Conservation (phyloP, 345 rosid species). For the Clausena lansium region DNA sequence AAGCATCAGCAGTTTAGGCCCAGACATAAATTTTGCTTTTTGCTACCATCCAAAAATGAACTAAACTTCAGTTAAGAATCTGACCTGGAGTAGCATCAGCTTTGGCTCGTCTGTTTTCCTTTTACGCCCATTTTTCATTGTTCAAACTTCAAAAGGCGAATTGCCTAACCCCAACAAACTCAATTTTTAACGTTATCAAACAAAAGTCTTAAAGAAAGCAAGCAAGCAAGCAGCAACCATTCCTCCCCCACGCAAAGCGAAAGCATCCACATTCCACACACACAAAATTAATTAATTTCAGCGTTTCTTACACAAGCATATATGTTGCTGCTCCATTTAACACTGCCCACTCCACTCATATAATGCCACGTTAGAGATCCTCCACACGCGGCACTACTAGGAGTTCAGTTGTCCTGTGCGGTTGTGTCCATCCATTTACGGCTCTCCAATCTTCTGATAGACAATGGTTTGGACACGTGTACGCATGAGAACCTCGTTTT, state of each 20-base stretch:
- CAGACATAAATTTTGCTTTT: not conserved
- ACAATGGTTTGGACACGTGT: not conserved
- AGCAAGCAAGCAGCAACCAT: too few relatives aligned
- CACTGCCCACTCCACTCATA: not conserved
- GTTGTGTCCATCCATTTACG: not conserved
- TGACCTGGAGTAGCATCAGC: slow-evolving; percentile 2
- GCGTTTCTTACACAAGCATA: too few relatives aligned
- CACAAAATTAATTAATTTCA: too few relatives aligned
- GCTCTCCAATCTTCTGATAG: not conserved
- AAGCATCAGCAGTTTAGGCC: not conserved
- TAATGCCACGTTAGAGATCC: not conserved
- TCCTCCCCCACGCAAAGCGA: too few relatives aligned
- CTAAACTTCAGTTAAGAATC: not conserved
- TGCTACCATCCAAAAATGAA: not conserved
- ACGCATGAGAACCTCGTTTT: not conserved
- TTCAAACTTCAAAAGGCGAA: too few relatives aligned
- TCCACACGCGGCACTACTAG: not conserved
- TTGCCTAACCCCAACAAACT: too few relatives aligned
- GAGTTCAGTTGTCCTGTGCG: not conserved
- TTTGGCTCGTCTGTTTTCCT: not conserved
- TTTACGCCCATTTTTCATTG: too few relatives aligned
- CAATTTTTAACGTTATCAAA: too few relatives aligned
- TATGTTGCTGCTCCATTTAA: too few relatives aligned
- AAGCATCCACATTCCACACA: too few relatives aligned
- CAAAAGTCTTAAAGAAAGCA: too few relatives aligned